These are phyloP conservation scores for Podaxis carcinomalis DNA, from an alignment of 768 basidiomycete species.

Conservation along the genomic window DNA sequence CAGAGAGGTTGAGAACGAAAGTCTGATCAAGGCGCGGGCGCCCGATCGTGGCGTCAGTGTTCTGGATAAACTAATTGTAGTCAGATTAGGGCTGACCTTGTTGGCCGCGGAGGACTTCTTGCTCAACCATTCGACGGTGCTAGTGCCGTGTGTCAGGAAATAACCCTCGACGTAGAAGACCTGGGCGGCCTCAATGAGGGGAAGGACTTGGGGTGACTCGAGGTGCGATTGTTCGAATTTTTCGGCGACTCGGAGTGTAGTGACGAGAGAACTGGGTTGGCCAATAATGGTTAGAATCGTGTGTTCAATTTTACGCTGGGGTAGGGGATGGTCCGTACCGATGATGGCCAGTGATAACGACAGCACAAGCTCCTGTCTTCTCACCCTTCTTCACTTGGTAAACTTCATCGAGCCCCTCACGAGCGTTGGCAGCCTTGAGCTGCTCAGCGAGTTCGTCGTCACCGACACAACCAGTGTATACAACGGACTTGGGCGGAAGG, in stretches of 20 bases:
- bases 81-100: slow-evolving; percentile 49
- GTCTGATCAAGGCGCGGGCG: slow-evolving; percentile 39
- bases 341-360: slow-evolving; percentile 90
- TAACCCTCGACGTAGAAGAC: slow-evolving; percentile 94
- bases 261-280: slow-evolving; percentile 76
- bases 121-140: slow-evolving; percentile 66
- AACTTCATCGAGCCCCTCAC: slow-evolving; percentile 83
- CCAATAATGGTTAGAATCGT: neutral
- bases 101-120: slow-evolving; percentile 69
- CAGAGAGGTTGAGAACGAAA: slow-evolving; percentile 91
- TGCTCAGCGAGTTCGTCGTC: slow-evolving; percentile 90
- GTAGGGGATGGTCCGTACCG: slow-evolving; percentile 42
- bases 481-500: slow-evolving; percentile 82
- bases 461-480: slow-evolving; percentile 93
- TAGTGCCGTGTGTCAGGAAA: slow-evolving; percentile 92
- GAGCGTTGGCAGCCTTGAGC: slow-evolving; percentile 83
- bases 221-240: slow-evolving; percentile 83
- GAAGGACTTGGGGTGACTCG: slow-evolving; percentile 66
- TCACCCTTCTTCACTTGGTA: slow-evolving; percentile 86
- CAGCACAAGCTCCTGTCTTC: slow-evolving; percentile 95
- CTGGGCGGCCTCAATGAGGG: slow-evolving; percentile 75
- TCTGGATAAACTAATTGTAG: neutral
- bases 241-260: slow-evolving; percentile 87
- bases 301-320: slow-evolving; percentile 14
- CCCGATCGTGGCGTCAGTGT: too few species aligned